phyloP scores from a whole-genome alignment of 306 rosid species.

The Boehmeria nivea region DNA sequence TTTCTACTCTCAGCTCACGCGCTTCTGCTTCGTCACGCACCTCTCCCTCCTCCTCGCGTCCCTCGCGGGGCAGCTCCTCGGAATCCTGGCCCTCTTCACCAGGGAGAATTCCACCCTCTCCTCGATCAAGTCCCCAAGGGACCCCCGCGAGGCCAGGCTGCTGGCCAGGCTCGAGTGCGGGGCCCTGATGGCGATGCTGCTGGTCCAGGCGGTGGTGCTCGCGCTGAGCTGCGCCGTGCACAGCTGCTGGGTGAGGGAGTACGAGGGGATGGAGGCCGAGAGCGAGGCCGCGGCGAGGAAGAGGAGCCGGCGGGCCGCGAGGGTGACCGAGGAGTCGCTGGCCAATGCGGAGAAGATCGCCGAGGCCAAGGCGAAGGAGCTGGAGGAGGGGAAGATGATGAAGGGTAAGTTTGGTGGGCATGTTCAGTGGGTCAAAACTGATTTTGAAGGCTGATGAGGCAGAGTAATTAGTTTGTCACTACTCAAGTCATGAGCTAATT shows the following conservation, averaged over 20 bases:
- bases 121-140: constrained; percentile 42
- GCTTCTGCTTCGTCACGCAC: constrained; percentile 64
- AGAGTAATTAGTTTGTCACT: too few species aligned
- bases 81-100: constrained; percentile 51
- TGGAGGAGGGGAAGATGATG: constrained; percentile 52
- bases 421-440: constrained; percentile 52
- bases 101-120: constrained; percentile 51
- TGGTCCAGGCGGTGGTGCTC: constrained; percentile 54
- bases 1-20: constrained; percentile 66
- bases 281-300: constrained; percentile 46
- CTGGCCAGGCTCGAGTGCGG: constrained; percentile 73
- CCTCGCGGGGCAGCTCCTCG: constrained; percentile 39
- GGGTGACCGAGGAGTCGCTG: constrained; percentile 64
- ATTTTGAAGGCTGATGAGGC: constrained; percentile 44
- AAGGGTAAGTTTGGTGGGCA: constrained; percentile 49
- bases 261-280: constrained; percentile 56
- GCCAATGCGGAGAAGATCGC: too few species aligned
- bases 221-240: constrained; percentile 62
- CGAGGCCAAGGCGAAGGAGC: constrained; percentile 41
- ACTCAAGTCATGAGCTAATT: too few species aligned
- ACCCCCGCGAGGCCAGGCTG: constrained; percentile 57
- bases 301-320: constrained; percentile 45
- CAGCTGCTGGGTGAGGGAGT: constrained; percentile 67
- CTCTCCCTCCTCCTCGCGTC: constrained; percentile 47
- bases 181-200: constrained; percentile 60